Conservation (phyloP, 2,329 filamentous ascomycete genomes). For the Graphilbum ipis-grandicollis region DNA sequence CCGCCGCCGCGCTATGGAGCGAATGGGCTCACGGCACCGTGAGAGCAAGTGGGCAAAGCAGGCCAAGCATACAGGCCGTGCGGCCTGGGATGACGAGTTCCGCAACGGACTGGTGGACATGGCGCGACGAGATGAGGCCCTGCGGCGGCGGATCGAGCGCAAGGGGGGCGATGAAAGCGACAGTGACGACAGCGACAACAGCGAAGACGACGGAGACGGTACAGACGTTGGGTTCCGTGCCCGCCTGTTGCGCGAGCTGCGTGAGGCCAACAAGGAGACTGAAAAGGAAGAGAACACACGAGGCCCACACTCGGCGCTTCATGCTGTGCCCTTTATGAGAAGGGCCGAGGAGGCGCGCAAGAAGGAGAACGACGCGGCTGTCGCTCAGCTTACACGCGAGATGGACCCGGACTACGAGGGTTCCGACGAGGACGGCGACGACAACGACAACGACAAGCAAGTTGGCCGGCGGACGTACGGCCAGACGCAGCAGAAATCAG, state of each 20-base stretch:
- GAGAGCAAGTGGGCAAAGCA: slow-evolving; percentile 90
- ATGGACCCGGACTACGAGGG: slow-evolving; percentile 37
- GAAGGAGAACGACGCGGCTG: slow-evolving; percentile 63
- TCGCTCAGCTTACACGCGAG: slow-evolving; percentile 52
- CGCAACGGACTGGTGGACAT: slow-evolving; percentile 63
- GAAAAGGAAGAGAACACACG: slow-evolving; percentile 25
- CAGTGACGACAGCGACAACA: slow-evolving; percentile 24
- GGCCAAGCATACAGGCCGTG: slow-evolving; percentile 59
- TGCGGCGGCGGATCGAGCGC: slow-evolving; percentile 64
- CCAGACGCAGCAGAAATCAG: neutral
- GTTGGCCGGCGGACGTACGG: slow-evolving; percentile 9
- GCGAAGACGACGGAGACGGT: slow-evolving; percentile 37
- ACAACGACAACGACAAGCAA: slow-evolving; percentile 5
- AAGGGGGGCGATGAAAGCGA: slow-evolving; percentile 22
- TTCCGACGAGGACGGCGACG: neutral
- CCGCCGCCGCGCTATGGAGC: slow-evolving; percentile 61
- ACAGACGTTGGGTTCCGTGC: slow-evolving; percentile 37
- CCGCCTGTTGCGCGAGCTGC: slow-evolving; percentile 30
- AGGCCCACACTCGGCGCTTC: slow-evolving; percentile 48
- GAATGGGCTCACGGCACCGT: slow-evolving; percentile 70
- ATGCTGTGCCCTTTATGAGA: slow-evolving; percentile 88
- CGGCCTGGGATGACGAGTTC: slow-evolving; percentile 79
- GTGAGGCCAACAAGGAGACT: slow-evolving; percentile 19
- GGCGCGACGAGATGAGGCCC: slow-evolving; percentile 66
- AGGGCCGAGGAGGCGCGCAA: slow-evolving; percentile 66